These are phyloP conservation scores for Rubia peregrina DNA, from an alignment of 305 asterid species.

Conservation along the genomic window DNA sequence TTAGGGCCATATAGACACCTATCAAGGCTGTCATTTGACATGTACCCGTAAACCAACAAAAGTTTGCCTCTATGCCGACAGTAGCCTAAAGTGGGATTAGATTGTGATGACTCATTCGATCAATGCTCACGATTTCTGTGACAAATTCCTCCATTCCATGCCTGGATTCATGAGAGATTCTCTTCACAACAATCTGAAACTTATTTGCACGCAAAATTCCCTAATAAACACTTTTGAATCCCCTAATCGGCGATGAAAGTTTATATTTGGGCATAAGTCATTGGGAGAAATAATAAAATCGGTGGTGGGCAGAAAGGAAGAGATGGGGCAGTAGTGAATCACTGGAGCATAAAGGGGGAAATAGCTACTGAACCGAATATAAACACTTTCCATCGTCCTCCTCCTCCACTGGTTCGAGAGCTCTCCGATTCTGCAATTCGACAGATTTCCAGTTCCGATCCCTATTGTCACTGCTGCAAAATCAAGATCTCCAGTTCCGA, in stretches of 20 bases:
- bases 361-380: no score
- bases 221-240: not conserved
- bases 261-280: no score
- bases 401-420: no score
- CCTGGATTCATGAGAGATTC: constrained; percentile 5
- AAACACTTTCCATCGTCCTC: no score
- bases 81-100: not conserved
- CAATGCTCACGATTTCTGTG: constrained; percentile 2
- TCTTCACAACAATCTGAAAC: constrained; percentile 1
- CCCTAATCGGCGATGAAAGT: not conserved
- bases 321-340: no score
- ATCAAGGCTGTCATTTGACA: not conserved
- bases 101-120: constrained; percentile 8
- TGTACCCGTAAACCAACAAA: constrained; percentile 2
- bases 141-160: constrained; percentile 7
- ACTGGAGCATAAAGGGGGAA: no score
- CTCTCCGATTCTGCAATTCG: no score
- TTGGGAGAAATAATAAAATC: no score
- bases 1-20: not conserved
- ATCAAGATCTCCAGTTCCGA: no score
- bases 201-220: not conserved
- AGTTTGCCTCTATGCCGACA: not conserved
- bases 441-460: no score
- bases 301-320: no score
- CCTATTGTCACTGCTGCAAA: no score